Evolutionary conservation across 768 basidiomycete genomes (phyloP), one percentile per base, ranked within the genome.

Genomic region (Lanmaoa rubissima): DNA sequence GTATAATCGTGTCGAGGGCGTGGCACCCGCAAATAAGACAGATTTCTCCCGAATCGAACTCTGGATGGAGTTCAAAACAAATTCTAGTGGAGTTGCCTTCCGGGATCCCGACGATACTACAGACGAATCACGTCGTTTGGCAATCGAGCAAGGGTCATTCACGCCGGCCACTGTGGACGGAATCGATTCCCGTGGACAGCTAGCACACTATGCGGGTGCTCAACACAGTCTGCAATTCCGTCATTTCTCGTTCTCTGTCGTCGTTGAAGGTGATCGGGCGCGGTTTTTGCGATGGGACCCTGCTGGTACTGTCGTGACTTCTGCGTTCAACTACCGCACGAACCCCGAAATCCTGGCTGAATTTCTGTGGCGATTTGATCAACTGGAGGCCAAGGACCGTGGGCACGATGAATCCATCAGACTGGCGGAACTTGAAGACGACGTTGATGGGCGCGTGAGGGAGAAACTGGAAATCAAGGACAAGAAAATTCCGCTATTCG

Each of bases 271-370:
- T 10, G 35, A 58, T 3, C 38, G 39, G 41, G 72, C 70, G 1
- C 61, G 74, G 4, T 65, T 77, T 41, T 55, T 77, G 24, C 65
- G 67, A 42, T 77, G 71, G 70, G 76, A 78, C 57, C 69, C 69
- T 8, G 48, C 63, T 4, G 36, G n/a, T 24, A 24, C 21, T 24
- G 21, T 24, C 21, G 21, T 24, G 21, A 24, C 21, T 24, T 1
- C 21, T 24, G 28, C 10, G 4, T 53, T 53, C 36, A 39, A 38
- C 26, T 53, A 47, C 12, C 26, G 26, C 26, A 28, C 26, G 26
- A 28, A 4, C 26, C 26, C 26, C 1, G 26, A 28, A 28, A 28
- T 28, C 26, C 26, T 28, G 26, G 26, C 26, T 28, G 26, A 28
- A 28, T 28, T 28, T 28, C 4, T 28, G 26, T 28, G 26, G 26